Evolutionary conservation across 2,329 filamentous ascomycete species (phyloP), one percentile per base, ranked within the genome.

Genomic region (Mycosphaerelloides madeirae): DNA sequence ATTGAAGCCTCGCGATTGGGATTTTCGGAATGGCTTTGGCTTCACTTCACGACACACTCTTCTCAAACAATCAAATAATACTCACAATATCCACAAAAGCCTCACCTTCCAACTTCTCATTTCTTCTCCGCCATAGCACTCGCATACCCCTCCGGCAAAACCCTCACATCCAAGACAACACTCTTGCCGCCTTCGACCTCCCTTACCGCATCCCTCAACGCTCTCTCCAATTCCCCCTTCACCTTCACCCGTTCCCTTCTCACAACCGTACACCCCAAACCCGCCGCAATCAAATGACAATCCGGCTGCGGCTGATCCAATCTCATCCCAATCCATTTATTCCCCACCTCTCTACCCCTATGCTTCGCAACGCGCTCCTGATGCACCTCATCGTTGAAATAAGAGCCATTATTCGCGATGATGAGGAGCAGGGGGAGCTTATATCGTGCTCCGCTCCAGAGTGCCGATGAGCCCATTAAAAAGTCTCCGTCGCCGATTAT

Each of bases 381-480:
- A 29, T 54, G 48, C 18, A 52, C 46, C 31, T 54, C 51, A 34
- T 54, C 51, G 29, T 54, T 52, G 35, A 40, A 52, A 38, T 51
- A 54, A 15, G 31, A 39, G 3, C 45, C 48, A 38, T 54, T 54
- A 22, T 54, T 52, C 28, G 51, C 51, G 2, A 52, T 43, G 19
- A 54, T 41, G 1, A 42, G 40, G 8, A 54, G 25, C 6, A 44
- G 37, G 15, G 48, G 51, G 1, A 54, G 38, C 14, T 25, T 13
- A 29, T 52, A 54, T 7, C 45, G 40, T n/a, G 43, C 43, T 1
- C 48, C 51, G 29, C 48, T 54, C 51, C 51, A 54, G 8, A 54
- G 45, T 7, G 48, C 48, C 1, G 45, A 49, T 8, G 45, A 51
- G 1, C 42, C 48, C 51, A 54, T 54, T 14, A 49, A 38, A 38